Evolutionary conservation across 176 grass and related monocot species (phyloP).

Genomic region (Melocanna baccifera): DNA sequence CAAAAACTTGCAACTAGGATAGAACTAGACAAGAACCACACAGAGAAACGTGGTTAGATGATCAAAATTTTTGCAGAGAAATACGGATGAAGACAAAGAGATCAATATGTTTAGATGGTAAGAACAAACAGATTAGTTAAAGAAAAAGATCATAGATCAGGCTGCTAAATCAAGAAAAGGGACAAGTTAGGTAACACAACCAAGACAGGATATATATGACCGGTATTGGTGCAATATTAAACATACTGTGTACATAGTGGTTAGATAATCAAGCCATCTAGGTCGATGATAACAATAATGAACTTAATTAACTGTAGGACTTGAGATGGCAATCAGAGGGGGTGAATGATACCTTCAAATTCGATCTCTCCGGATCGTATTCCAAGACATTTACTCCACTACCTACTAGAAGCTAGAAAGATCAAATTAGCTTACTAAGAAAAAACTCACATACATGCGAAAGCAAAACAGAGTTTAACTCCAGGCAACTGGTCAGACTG

Average conservation of each 20-base stretch:
- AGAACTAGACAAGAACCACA: slow-evolving; percentile 37
- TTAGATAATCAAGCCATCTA: slow-evolving; percentile 16
- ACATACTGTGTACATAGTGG: background rate
- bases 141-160: slow-evolving; percentile 2
- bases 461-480: too few species aligned
- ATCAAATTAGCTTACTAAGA: too few species aligned
- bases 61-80: slow-evolving; percentile 22
- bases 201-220: slow-evolving; percentile 27
- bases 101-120: background rate
- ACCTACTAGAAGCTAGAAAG: too few species aligned
- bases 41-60: background rate
- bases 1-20: slow-evolving; percentile 37
- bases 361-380: too few species aligned
- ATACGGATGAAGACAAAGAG: slow-evolving; percentile 6
- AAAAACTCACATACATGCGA: too few species aligned
- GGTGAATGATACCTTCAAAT: too few species aligned
- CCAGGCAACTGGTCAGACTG: too few species aligned
- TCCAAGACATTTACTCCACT: too few species aligned
- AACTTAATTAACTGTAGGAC: slow-evolving; percentile 19
- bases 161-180: slow-evolving; percentile 40
- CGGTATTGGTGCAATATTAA: slow-evolving; percentile 6
- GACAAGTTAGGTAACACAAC: slow-evolving; percentile 25
- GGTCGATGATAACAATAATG: slow-evolving; percentile 25
- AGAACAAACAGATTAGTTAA: background rate
- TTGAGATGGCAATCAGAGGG: too few species aligned